Base-by-base conservation (phyloP, 768 basidiomycete species). In the Hirschioporus abietinus region DNA sequence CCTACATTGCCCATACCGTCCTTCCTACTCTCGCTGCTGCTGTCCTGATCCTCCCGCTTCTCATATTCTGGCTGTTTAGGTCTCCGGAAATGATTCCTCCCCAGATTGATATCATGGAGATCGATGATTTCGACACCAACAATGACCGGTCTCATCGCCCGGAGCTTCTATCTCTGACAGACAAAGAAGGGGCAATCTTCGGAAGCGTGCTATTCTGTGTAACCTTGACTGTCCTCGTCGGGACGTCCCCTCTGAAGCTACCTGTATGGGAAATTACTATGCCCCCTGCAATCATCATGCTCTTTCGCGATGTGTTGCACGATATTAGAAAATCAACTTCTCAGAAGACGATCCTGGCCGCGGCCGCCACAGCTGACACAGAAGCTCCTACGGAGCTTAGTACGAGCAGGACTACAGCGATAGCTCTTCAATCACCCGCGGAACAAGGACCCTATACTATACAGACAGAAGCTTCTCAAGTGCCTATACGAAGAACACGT, bases 261-360 rank as follows among this genome's bases (percentile, higher is more conserved):
- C 89, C 93, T 64, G 91, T 93, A 1, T 95, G 92, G 91, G 86
- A 83, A 77, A 90, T 96, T 61, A 91, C 86, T 3, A 82, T 93
- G 12, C 93, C 96, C 0, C 93, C 93, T 61, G 94, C 93, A 0
- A 74, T 82, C 0, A 74, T 85, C 64, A 95, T 94, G 76, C 81
- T 95, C 42, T 36, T 84, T 6, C 86, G 88, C 62, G 95, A 98
- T 72, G 63, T 78, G 58, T 84, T 27, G 72, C 73, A 59, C 84
- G 86, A 85, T 87, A 59, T 23, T 59, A 64, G 25, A 36, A 1
- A 17, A 24, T 66, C 30, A 9, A 18, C 20, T 52, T 23, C 20
- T 65, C 25, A 30, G 27, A 30, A 66, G 20, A 23, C n/a, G 10
- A 35, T 2, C 9, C 60, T 18, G 15, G 30, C n/a, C n/a, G n/a